Conservation (phyloP, 257 asterid genomes). For the Plantago ovata region DNA sequence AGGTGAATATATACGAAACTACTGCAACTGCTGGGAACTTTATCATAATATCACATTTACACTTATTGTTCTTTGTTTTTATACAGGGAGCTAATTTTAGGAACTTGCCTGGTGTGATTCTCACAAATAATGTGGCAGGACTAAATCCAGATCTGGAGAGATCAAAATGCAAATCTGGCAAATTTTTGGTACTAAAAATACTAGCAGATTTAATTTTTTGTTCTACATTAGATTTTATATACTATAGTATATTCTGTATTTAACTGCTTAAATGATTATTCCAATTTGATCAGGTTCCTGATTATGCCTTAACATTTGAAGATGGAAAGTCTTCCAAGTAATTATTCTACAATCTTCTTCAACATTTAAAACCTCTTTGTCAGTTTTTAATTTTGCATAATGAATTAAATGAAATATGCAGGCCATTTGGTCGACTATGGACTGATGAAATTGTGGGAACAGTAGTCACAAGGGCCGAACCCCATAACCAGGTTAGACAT, state of each 20-base stretch:
- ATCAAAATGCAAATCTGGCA: slow-evolving; percentile 23
- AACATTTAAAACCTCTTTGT: background rate
- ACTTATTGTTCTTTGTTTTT: slow-evolving; percentile 3
- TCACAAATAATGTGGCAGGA: slow-evolving; percentile 18
- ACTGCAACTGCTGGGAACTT: background rate
- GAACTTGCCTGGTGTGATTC: slow-evolving; percentile 32
- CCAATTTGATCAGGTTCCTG: slow-evolving; percentile 35
- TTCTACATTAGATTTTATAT: too few species aligned
- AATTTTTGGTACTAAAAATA: slow-evolving; percentile 29
- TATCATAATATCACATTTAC: background rate
- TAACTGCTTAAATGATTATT: background rate
- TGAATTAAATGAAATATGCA: background rate
- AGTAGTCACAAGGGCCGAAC: slow-evolving; percentile 39
- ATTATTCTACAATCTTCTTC: background rate
- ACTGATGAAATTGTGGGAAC: slow-evolving; percentile 40
- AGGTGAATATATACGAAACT: slow-evolving; percentile 19
- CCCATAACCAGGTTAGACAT: slow-evolving; percentile 37
- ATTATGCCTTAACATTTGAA: slow-evolving; percentile 31
- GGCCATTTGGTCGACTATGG: slow-evolving; percentile 43
- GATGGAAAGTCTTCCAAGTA: slow-evolving; percentile 39
- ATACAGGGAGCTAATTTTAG: slow-evolving; percentile 43
- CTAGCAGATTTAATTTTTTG: background rate
- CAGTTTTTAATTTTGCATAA: background rate
- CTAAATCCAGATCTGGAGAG: slow-evolving; percentile 27
- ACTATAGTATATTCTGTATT: background rate